These are phyloP conservation scores for Teunomyces lycoperdinae DNA, from an alignment of 805 yeast genomes.

Conservation along the genomic window DNA sequence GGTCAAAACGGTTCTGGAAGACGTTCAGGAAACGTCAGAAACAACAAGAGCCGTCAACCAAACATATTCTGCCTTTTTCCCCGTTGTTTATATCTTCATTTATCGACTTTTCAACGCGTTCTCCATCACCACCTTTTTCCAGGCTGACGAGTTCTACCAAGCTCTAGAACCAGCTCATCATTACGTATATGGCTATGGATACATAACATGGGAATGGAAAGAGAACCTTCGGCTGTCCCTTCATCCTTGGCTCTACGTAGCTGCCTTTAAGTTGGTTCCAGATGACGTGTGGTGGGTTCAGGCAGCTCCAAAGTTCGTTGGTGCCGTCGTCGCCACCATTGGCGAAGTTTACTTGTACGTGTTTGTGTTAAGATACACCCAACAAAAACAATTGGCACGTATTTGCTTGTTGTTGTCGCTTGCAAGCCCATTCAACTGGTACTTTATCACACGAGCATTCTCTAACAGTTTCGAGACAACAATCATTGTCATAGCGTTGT, in stretches of 20 bases:
- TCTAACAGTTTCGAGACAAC: slow-evolving; percentile 79
- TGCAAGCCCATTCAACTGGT: slow-evolving; percentile 78
- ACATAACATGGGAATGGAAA: slow-evolving; percentile 93
- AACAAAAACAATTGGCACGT: slow-evolving; percentile 33
- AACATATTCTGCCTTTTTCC: slow-evolving; percentile 7
- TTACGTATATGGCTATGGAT: slow-evolving; percentile 74
- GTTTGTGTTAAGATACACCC: slow-evolving; percentile 41
- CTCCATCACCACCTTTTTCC: slow-evolving; percentile 73
- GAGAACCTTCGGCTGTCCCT: slow-evolving; percentile 69
- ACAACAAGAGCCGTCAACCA: not conserved
- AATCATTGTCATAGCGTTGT: slow-evolving; percentile 62
- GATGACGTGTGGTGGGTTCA: slow-evolving; percentile 29
- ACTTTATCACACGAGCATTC: slow-evolving; percentile 75
- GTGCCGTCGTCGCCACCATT: slow-evolving; percentile 65
- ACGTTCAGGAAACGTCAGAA: too few species aligned
- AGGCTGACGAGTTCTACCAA: slow-evolving; percentile 96
- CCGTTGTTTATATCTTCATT: slow-evolving; percentile 19
- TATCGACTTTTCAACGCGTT: slow-evolving; percentile 64
- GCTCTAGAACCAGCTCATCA: slow-evolving; percentile 87
- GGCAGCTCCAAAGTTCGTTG: slow-evolving; percentile 61
- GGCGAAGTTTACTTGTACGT: slow-evolving; percentile 64
- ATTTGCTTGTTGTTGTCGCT: slow-evolving; percentile 51
- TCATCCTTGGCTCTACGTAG: slow-evolving; percentile 72
- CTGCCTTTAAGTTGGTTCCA: slow-evolving; percentile 24
- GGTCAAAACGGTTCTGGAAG: not conserved